Conservation (phyloP, 441 rosid genomes). For the Rhodomyrtus psidioides region DNA sequence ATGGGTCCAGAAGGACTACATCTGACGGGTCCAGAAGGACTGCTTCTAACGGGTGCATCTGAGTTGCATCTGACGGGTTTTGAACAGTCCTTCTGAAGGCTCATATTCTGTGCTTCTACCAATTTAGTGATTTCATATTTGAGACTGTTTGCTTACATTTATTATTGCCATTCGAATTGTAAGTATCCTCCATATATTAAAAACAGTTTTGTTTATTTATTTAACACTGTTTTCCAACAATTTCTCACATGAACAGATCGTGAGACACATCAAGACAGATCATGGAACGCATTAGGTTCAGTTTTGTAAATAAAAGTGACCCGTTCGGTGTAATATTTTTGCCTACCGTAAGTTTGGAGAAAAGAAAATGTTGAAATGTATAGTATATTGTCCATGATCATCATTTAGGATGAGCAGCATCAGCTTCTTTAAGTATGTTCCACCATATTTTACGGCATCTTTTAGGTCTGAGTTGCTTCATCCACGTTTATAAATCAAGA, state of each 20-base stretch:
- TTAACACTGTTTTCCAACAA: too few species aligned
- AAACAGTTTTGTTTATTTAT: too few species aligned
- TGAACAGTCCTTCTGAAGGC: too few species aligned
- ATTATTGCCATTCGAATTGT: too few species aligned
- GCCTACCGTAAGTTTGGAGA: background rate
- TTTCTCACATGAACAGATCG: background rate
- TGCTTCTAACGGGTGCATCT: too few species aligned
- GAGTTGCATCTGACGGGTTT: too few species aligned
- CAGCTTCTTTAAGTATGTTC: background rate
- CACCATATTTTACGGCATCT: background rate
- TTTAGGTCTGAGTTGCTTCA: background rate
- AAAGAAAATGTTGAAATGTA: background rate
- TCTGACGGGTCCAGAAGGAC: too few species aligned
- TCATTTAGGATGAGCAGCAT: background rate
- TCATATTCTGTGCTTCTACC: too few species aligned
- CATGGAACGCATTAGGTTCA: background rate
- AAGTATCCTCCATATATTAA: too few species aligned
- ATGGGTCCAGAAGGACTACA: too few species aligned
- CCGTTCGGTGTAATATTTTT: background rate
- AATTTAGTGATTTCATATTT: too few species aligned
- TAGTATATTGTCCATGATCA: background rate
- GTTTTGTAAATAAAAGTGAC: background rate
- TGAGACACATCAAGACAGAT: background rate
- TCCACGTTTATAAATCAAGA: background rate
- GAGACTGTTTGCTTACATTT: too few species aligned